Evolutionary conservation across 106 monocot genomes (phyloP), one percentile per base, ranked within the genome.

Genomic region (Phalaenopsis aphrodite): DNA sequence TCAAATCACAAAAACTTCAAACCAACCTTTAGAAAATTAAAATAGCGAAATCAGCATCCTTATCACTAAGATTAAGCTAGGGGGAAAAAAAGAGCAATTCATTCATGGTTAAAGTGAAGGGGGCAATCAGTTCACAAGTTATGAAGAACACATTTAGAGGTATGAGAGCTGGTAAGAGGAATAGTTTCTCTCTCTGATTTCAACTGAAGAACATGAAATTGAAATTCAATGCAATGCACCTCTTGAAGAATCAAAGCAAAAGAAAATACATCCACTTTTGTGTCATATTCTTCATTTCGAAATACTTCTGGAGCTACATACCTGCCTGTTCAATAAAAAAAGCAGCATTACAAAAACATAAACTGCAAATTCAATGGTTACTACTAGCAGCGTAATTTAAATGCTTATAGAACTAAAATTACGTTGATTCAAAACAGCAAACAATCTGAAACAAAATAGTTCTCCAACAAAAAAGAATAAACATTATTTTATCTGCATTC

Each of bases 171-270:
- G 4, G 38, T 14, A 69, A 65, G 18, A 8, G 36, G 43, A 43
- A 74, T 36, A 74, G 45, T 45, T 42, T 24, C 74, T 45, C 18
- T 42, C 18, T 42, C 43, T 43, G 9, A 74, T 74, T 38, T 74
- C n/a, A 74, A 74, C 74, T n/a, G 43, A 66, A 84, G 23, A 80
- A 24, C 41, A 69, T 49, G 38, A 49, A 56, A 41, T 5, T 24
- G 4, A 9, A 39, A 15, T 36, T 19, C 41, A 79, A 75, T 12
- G 52, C 9, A 21, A 56, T 74, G 74, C 89, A 98, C 98, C 98
- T 98, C 98, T 42, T 98, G 98, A 43, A 98, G 76, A 83, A 98
- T 98, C 81, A 98, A 87, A 81, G 98, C 49, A 87, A 98, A 98
- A 49, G 98, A 98, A 80, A 94, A 98, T 19, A 98, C 94, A 77